Conservation (phyloP, 2,329 filamentous ascomycete species). For the Nothophoma quercina region DNA sequence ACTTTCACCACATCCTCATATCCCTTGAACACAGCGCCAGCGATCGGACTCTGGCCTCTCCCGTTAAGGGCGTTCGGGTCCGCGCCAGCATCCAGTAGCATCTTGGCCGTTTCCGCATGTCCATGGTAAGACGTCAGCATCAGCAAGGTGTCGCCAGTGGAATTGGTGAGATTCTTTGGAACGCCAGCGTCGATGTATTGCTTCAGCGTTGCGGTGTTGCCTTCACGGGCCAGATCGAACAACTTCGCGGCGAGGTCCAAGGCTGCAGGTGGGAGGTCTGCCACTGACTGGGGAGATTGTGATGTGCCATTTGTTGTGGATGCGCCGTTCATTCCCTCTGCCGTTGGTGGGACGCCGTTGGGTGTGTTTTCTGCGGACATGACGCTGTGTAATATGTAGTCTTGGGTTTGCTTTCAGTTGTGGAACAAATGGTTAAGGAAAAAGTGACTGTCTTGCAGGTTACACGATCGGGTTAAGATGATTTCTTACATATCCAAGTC, state of each 20-base stretch:
- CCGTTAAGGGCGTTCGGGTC: constrained; percentile 75
- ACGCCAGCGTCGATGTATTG: constrained; percentile 71
- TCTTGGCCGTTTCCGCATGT: constrained; percentile 65
- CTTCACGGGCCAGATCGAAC: constrained; percentile 71
- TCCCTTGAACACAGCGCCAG: constrained; percentile 76
- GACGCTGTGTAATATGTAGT: not conserved
- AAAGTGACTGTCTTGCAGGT: too few relatives aligned
- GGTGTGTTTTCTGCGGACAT: constrained; percentile 28
- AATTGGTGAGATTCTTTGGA: constrained; percentile 74
- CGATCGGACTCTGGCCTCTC: constrained; percentile 71
- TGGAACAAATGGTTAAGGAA: too few relatives aligned
- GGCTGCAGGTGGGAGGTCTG: constrained; percentile 66
- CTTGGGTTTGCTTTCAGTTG: not conserved
- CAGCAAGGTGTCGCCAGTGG: constrained; percentile 75
- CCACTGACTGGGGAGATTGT: constrained; percentile 18
- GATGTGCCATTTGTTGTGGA: constrained; percentile 6
- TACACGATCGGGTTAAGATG: too few relatives aligned
- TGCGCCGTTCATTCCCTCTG: not conserved
- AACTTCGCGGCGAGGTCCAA: constrained; percentile 71
- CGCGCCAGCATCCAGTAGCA: constrained; percentile 69
- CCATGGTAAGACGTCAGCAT: constrained; percentile 79
- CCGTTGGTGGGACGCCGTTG: constrained; percentile 20
- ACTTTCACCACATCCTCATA: constrained; percentile 69
- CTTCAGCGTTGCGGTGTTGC: constrained; percentile 65
- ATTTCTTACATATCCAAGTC: not conserved